Conservation (phyloP, 306 rosid genomes). For the Cicer yamashitae region DNA sequence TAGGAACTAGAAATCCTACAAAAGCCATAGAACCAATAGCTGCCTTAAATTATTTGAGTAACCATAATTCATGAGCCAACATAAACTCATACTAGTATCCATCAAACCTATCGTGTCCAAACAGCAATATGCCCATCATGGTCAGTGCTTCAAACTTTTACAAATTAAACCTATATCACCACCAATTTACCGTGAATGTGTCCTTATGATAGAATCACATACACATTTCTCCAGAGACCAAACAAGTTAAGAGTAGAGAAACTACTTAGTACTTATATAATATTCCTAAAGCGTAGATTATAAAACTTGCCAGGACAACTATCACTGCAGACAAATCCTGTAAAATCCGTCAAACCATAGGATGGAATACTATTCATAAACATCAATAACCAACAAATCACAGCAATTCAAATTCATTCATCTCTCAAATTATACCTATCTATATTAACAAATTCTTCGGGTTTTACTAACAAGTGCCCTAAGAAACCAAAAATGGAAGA, state of each 20-base stretch:
- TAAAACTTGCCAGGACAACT: not conserved
- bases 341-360: constrained; percentile 26
- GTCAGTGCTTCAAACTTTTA: not conserved
- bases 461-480: no score
- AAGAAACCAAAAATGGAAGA: no score
- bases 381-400: constrained; percentile 21
- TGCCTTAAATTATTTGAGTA: not conserved
- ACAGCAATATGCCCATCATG: not conserved
- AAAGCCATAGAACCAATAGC: no score
- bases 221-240: constrained; percentile 18
- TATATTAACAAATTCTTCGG: not conserved
- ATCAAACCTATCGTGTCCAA: constrained; percentile 1
- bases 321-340: constrained; percentile 19
- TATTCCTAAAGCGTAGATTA: constrained; percentile 21
- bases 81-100: not conserved
- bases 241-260: constrained; percentile 20
- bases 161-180: constrained; percentile 3
- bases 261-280: not conserved
- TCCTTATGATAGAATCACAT: not conserved
- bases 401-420: constrained; percentile 26
- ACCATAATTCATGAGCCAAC: constrained; percentile 7
- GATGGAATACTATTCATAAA: not conserved
- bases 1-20: not conserved
- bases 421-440: not conserved
- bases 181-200: constrained; percentile 20